phyloP scores from a whole-genome alignment of 495 filamentous ascomycete genomes.

The Bacidia rubella region DNA sequence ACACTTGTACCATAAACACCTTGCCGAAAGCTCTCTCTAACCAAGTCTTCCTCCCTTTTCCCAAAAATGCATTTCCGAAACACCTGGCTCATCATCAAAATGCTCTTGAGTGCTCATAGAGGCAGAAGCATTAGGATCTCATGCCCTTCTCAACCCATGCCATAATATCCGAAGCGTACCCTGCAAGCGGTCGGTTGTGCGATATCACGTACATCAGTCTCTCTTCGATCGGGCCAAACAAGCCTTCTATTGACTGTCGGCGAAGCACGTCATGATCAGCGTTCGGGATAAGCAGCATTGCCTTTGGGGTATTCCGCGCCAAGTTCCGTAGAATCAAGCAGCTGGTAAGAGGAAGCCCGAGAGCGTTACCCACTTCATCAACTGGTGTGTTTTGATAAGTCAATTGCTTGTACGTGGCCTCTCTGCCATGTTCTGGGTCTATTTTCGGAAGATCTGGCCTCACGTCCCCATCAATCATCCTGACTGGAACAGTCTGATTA shows the following conservation, averaged over 20 bases:
- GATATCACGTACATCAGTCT: conserved; percentile 31
- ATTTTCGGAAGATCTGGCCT: conserved; percentile 27
- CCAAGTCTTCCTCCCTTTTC: too few relatives aligned
- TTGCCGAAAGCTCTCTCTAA: background rate
- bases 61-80: too few relatives aligned
- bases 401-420: conserved; percentile 31
- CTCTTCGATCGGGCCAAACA: conserved; percentile 29
- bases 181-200: conserved; percentile 32
- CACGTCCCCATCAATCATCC: conserved; percentile 34
- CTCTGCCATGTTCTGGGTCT: conserved; percentile 29
- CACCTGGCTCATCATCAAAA: too few relatives aligned
- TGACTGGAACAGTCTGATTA: conserved; percentile 39
- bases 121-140: background rate
- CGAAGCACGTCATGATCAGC: conserved; percentile 9
- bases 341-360: conserved; percentile 73
- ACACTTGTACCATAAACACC: background rate
- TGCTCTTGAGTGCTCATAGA: too few relatives aligned
- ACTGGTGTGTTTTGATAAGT: conserved; percentile 51
- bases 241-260: conserved; percentile 33
- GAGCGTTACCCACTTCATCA: conserved; percentile 72
- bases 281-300: conserved; percentile 2
- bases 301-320: conserved; percentile 51
- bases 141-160: conserved; percentile 24
- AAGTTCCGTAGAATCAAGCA: conserved; percentile 82
- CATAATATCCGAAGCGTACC: conserved; percentile 32